Conservation (phyloP, 148 eudicot genomes). For the Simmondsia chinensis region DNA sequence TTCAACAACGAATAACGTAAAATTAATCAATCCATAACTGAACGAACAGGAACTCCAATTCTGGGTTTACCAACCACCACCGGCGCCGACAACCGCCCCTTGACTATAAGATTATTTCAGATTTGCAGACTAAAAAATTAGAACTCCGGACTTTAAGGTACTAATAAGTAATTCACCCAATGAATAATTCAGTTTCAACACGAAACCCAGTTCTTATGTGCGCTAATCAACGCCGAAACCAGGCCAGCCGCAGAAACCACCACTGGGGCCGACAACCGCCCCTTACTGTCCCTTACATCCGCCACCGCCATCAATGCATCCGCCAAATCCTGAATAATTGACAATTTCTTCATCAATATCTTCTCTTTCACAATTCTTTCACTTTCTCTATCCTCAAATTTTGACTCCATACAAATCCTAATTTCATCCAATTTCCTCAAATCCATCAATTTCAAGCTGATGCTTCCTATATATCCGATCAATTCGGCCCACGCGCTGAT, state of each 20-base stretch:
- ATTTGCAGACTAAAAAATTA: no score
- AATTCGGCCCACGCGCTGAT: slow-evolving; percentile 86
- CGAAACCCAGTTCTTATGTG: slow-evolving; percentile 83
- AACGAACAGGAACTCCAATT: no score
- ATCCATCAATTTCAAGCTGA: slow-evolving; percentile 56
- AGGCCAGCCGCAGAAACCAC: slow-evolving; percentile 70
- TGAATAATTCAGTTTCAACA: no score
- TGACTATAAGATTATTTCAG: no score
- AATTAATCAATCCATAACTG: no score
- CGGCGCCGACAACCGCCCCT: no score
- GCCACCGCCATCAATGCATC: slow-evolving; percentile 90
- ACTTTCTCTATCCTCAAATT: slow-evolving; percentile 26
- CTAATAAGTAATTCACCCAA: no score
- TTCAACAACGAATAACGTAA: no score
- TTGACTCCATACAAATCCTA: slow-evolving; percentile 35
- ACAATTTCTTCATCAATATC: slow-evolving; percentile 60
- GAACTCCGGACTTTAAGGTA: no score
- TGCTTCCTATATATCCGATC: slow-evolving; percentile 70
- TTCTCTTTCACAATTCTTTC: slow-evolving; percentile 45
- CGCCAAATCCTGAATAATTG: slow-evolving; percentile 77
- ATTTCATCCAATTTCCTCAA: slow-evolving; percentile 39
- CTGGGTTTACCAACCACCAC: no score
- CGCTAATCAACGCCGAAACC: slow-evolving; percentile 71
- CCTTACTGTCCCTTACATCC: slow-evolving; percentile 62
- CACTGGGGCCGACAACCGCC: slow-evolving; percentile 45